Base-by-base conservation (phyloP, 768 basidiomycete species). In the Myochromella boudieri region DNA sequence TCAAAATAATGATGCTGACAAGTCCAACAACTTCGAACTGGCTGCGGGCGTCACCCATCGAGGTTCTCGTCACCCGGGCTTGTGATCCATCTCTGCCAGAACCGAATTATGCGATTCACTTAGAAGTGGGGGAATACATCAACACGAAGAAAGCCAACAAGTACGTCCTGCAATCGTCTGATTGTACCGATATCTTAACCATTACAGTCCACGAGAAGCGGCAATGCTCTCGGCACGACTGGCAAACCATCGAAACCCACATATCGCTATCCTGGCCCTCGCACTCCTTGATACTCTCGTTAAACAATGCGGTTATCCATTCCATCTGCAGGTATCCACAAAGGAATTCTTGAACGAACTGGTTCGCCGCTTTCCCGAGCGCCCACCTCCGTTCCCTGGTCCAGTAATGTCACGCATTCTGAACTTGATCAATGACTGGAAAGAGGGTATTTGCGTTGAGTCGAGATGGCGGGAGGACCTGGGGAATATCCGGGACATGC, bases 341-440 rank as follows among this genome's bases (percentile, higher is more conserved):
- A 98, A 99, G 62, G 97, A 98, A 60, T 99, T 97, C 63, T 76
- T 98, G 14, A 99, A 99, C 68, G 97, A 98, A 63, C 85, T 99
- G 63, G 97, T 99, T 20, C 85, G 95, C 39, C 83, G 95, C 56
- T 98, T 99, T 65, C 97, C 97, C 5, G 97, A 99, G 68, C 83
- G 95, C 36, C 97, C 97, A 2, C 95, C 97, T 0, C 89, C 92
- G 1, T 93, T 95, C 63, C 91, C 92, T 0, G 90, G 91, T 2
- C 87, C 92, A 17, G 91, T 97, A 56, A 99, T 98, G 95, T 82
- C 85, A 1, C 82, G 90, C 51, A 95, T 97, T 54, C 73, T 99
- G 29, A 95, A 97, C 56, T 75, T 95, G 51, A 94, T 99, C 32
- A 82, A 95, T 54, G 73, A 77, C 39, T 99, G 97, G 97, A 97